Evolutionary conservation across 495 filamentous ascomycete genomes (phyloP).

Genomic region (Neurospora terricola): DNA sequence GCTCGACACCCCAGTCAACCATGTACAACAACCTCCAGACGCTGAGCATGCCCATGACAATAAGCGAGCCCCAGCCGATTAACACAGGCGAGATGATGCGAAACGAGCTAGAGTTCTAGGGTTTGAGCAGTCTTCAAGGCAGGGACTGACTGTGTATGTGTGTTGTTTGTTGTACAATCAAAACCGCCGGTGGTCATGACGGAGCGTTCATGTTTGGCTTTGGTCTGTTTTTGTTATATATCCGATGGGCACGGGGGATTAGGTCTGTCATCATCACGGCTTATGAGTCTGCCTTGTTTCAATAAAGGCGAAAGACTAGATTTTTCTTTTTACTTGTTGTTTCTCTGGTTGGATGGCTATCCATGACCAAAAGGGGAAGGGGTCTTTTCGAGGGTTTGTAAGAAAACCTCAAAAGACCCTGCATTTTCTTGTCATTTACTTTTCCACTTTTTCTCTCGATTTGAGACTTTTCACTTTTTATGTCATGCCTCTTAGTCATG

Average conservation of each 20-base stretch:
- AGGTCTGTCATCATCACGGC: conserved; percentile 2
- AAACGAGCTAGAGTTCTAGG: conserved; percentile 17
- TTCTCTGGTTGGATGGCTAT: background rate
- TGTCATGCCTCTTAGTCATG: background rate
- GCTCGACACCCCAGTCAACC: conserved; percentile 19
- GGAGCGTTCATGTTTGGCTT: conserved; percentile 2
- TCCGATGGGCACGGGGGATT: conserved; percentile 1
- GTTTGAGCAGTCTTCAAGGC: conserved; percentile 14
- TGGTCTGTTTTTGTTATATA: conserved; percentile 23
- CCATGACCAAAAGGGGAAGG: background rate
- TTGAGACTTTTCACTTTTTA: background rate
- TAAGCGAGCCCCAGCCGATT: conserved; percentile 38
- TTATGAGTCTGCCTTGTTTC: background rate
- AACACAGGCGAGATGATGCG: conserved; percentile 35
- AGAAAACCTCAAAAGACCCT: background rate
- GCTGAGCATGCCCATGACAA: conserved; percentile 49
- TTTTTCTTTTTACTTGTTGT: background rate
- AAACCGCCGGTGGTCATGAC: background rate
- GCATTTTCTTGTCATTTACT: background rate
- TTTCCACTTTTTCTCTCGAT: background rate
- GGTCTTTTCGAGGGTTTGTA: background rate
- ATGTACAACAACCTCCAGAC: conserved; percentile 42
- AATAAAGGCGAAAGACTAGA: background rate
- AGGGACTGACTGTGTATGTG: conserved; percentile 33
- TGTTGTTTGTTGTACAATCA: conserved; percentile 12